Conservation (phyloP, 345 rosid genomes). For the Syzygium grande region DNA sequence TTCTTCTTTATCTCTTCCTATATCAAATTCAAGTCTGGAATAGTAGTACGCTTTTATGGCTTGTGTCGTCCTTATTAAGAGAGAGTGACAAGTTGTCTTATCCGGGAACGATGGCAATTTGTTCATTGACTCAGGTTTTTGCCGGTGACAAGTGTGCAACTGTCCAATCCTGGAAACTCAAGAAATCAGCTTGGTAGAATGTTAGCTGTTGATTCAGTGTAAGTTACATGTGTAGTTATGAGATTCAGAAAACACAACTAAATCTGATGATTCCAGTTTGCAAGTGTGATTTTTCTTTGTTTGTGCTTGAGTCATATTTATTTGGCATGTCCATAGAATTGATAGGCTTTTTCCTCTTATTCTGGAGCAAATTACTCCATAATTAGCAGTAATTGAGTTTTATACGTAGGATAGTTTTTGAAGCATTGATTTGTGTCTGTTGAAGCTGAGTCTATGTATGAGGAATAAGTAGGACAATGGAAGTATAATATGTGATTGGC, state of each 20-base stretch:
- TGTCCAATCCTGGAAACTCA: slow-evolving; percentile 80
- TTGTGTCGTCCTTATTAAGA: not conserved
- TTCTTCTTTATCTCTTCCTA: slow-evolving; percentile 5
- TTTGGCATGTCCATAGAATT: not conserved
- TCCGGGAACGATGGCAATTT: not conserved
- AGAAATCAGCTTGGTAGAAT: slow-evolving; percentile 75
- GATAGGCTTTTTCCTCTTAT: not conserved
- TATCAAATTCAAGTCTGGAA: not conserved
- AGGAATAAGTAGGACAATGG: not conserved
- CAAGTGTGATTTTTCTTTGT: not conserved
- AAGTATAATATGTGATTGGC: not conserved
- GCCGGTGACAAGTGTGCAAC: slow-evolving; percentile 70
- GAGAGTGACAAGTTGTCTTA: not conserved
- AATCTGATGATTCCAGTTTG: not conserved
- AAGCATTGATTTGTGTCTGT: not conserved
- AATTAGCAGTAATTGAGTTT: not conserved
- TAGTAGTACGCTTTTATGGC: not conserved
- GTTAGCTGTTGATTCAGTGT: slow-evolving; percentile 82
- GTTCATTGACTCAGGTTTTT: slow-evolving; percentile 61
- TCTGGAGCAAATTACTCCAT: not conserved
- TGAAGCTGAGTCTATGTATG: not conserved
- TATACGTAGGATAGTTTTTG: not conserved
- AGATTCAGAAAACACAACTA: not conserved
- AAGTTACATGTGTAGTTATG: slow-evolving; percentile 14
- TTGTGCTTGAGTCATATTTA: not conserved